Evolutionary conservation across 352 stramenopile species (phyloP).

Genomic region (Halophytophthora batemanensis): DNA sequence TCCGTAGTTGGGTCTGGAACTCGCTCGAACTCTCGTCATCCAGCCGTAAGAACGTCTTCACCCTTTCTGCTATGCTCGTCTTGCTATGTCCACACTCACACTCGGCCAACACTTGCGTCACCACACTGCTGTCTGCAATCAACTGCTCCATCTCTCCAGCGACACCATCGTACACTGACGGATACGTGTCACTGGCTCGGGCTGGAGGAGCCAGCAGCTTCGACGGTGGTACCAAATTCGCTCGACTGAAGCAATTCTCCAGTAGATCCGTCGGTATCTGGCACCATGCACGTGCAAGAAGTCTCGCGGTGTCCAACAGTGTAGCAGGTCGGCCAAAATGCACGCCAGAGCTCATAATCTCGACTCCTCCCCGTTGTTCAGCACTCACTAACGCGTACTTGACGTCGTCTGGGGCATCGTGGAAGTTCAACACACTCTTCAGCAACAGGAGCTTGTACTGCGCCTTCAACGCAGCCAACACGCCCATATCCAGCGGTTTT

Average conservation of each 20-base stretch:
- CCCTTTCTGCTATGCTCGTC: slow-evolving; percentile 3
- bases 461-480: slow-evolving; percentile 16
- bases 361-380: background rate
- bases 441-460: slow-evolving; percentile 24
- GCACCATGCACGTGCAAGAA: slow-evolving; percentile 17
- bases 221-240: slow-evolving; percentile 15
- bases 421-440: slow-evolving; percentile 15
- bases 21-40: slow-evolving; percentile 17
- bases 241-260: slow-evolving; percentile 18
- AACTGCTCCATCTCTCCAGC: slow-evolving; percentile 22
- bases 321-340: slow-evolving; percentile 22
- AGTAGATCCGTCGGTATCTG: slow-evolving; percentile 15
- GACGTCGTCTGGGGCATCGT: slow-evolving; percentile 20
- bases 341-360: slow-evolving; percentile 2
- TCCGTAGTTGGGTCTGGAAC: slow-evolving; percentile 16
- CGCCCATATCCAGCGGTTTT: slow-evolving; percentile 15
- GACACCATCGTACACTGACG: slow-evolving; percentile 4
- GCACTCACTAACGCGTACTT: slow-evolving; percentile 12
- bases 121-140: slow-evolving; percentile 11
- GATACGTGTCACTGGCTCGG: background rate
- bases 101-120: background rate
- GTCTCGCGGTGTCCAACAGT: slow-evolving; percentile 22
- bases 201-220: slow-evolving; percentile 13
- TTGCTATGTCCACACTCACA: background rate
- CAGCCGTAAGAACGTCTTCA: slow-evolving; percentile 11